A percentile compares a stretch with the other conserved stretches of the same genome.
These are phyloP conservation scores for Limonium bicolor DNA, from an alignment of 148 eudicot species.

Conservation along the genomic window DNA sequence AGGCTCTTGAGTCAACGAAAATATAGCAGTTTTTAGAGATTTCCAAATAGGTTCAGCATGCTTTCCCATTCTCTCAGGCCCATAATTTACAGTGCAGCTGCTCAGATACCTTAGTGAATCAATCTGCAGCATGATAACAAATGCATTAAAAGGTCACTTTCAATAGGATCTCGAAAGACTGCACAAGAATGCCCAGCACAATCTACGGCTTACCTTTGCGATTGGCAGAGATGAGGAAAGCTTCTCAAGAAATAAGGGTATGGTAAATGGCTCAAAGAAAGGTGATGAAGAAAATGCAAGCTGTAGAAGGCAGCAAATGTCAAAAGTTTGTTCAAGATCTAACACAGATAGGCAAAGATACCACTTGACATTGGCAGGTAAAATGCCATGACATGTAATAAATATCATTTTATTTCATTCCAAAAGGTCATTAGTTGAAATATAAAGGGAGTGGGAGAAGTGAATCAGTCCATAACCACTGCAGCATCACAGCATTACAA, in stretches of 20 bases:
- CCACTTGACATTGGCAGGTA: no score
- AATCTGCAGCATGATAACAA: conserved; percentile 57
- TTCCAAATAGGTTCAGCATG: conserved; percentile 59
- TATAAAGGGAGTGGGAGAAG: no score
- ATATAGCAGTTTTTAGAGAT: conserved; percentile 39
- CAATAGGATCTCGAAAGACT: no score
- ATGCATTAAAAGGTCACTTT: no score
- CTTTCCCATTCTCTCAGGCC: conserved; percentile 49
- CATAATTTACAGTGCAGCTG: conserved; percentile 56
- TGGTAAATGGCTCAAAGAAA: conserved; percentile 68
- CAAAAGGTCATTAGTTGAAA: no score
- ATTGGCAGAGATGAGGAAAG: conserved; percentile 70
- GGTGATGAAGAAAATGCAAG: conserved; percentile 73
- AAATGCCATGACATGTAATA: no score
- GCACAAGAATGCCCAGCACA: no score
- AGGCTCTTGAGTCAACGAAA: conserved; percentile 16
- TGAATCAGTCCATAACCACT: no score
- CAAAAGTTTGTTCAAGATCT: neutral
- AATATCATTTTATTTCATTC: no score
- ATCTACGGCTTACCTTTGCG: conserved; percentile 47
- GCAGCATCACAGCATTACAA: no score
- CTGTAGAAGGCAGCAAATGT: conserved; percentile 21
- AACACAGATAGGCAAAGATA: no score
- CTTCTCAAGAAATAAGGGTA: conserved; percentile 86
- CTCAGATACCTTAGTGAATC: conserved; percentile 77